These are phyloP conservation scores for Osmozyma mogii DNA, from an alignment of 805 yeast genomes.

Conservation along the genomic window DNA sequence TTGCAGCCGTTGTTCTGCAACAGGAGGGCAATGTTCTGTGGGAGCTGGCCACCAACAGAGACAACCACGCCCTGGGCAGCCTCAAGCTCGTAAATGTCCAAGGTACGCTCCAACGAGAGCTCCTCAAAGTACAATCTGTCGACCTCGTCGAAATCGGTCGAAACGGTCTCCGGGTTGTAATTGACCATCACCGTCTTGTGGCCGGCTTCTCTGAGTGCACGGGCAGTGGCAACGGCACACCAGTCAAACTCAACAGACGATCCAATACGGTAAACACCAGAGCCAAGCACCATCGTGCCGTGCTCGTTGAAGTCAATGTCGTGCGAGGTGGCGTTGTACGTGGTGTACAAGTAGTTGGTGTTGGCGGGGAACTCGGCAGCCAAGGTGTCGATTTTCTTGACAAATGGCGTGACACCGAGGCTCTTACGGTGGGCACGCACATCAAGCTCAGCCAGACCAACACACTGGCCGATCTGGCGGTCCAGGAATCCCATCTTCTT, in stretches of 20 bases:
- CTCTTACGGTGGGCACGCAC: slow-evolving; percentile 78
- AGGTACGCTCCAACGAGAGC: slow-evolving; percentile 87
- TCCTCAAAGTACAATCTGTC: slow-evolving; percentile 96
- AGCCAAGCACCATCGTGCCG: slow-evolving; percentile 92
- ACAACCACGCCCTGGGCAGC: slow-evolving; percentile 85
- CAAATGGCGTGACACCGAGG: slow-evolving; percentile 81
- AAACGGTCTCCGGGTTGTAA: slow-evolving; percentile 97
- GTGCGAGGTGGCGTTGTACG: slow-evolving; percentile 83
- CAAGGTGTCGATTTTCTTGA: slow-evolving; percentile 91
- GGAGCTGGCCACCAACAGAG: slow-evolving; percentile 96
- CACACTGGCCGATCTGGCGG: slow-evolving; percentile 78
- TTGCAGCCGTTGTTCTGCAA: slow-evolving; percentile 78
- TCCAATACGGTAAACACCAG: slow-evolving; percentile 99
- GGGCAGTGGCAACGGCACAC: slow-evolving; percentile 97
- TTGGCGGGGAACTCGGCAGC: slow-evolving; percentile 99
- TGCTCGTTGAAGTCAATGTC: slow-evolving; percentile 83
- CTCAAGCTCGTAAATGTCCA: slow-evolving; percentile 95
- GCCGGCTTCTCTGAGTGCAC: slow-evolving; percentile 83
- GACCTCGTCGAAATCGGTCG: slow-evolving; percentile 97
- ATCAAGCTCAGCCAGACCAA: slow-evolving; percentile 65
- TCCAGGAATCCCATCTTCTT: slow-evolving; percentile 95
- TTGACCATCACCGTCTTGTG: slow-evolving; percentile 92
- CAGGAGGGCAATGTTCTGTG: slow-evolving; percentile 90
- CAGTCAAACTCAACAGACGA: slow-evolving; percentile 98
- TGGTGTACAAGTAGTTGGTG: slow-evolving; percentile 91